Evolutionary conservation across 257 asterid species (phyloP), one percentile per base, ranked within the genome.

Genomic region (Nicotiana sylvestris): DNA sequence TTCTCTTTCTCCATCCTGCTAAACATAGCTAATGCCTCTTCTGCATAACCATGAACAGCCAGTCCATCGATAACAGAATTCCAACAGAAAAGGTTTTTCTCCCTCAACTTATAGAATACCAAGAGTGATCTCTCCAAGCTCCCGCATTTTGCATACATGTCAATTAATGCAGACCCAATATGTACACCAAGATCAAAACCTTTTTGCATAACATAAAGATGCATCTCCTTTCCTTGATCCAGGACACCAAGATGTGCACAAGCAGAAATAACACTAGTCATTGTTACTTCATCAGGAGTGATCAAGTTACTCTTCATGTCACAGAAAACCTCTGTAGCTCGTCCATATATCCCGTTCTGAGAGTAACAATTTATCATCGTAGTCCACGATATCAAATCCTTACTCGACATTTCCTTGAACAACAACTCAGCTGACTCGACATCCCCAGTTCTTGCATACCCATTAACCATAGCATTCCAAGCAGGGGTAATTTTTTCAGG

Each of bases 91-190:
- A 93, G 61, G 85, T 95, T 93, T 64, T 90, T 95, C 81, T 90
- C 91, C 51, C 30, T 88, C 85, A 95, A 86, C 85, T 92, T 93
- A 85, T 81, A 88, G 87, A 93, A 93, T 57, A 91, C 93, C 80
- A 88, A 82, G 8, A 95, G 91, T 13, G 97, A 91, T 81, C 86
- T 90, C 87, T 91, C 93, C 86, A 92, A 66, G 85, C 86, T 84
- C 77, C 98, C 98, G 29, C 98, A 93, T 85, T 92, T 91, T 58
- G 95, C 92, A 76, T 93, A 92, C 98, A 95, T 95, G 87, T 93
- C 97, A 82, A 93, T 86, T 86, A 95, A 81, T 1, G 97, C 93
- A 17, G 94, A 94, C 43, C 97, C 96, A 6, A 92, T 86, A 81
- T 88, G 90, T 49, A 93, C 94, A 85, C 93, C 96, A 37, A 89